Base-by-base conservation (phyloP, 1,284 basidiomycete species). In the Malassezia dermatis region DNA sequence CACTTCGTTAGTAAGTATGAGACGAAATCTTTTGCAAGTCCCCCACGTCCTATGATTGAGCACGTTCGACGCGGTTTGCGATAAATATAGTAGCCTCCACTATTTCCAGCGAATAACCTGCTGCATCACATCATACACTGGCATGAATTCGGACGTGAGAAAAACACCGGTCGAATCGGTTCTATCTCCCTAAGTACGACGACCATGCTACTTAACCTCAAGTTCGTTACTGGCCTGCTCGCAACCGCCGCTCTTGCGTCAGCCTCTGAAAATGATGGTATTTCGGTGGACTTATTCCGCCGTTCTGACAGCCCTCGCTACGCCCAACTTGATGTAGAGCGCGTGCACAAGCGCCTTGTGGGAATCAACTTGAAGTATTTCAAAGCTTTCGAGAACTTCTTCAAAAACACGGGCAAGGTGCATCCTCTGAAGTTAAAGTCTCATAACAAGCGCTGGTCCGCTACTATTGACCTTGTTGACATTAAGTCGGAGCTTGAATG, bases 381-480 rank as follows among this genome's bases (percentile, higher is more conserved):
- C 6, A 11, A 24, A 8, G 43, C 26, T 30, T 15, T 51, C 2
- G 27, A 42, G 40, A 62, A 60, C 61, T 71, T 47, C 57, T 32
- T 64, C 55, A 47, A 39, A 23, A 71, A 72, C 59, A 69, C 63
- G 2, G 69, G 69, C 53, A 63, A 60, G 42, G 49, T 45, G 10
- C 63, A 69, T 58, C 57, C 60, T 17, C 31, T 50, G 31, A 59
- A 59, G 13, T 10, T 11, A 5, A 11, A 8, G 4, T 40, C 24
- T 21, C 21, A 24, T 3, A n/a, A 11, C 8, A 50, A 50, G 28
- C 37, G 52, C 19, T 63, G 59, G 17, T 7, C 34, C 6, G 65
- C 66, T 48, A 31, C 59, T 30, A 62, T 72, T 26, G 11, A 45
- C 2, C 61, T 72, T 32, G 62, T 61, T 12, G 67, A 68, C 43